Conservation (phyloP, 2,329 filamentous ascomycete species). For the Alternaria sp. region DNA sequence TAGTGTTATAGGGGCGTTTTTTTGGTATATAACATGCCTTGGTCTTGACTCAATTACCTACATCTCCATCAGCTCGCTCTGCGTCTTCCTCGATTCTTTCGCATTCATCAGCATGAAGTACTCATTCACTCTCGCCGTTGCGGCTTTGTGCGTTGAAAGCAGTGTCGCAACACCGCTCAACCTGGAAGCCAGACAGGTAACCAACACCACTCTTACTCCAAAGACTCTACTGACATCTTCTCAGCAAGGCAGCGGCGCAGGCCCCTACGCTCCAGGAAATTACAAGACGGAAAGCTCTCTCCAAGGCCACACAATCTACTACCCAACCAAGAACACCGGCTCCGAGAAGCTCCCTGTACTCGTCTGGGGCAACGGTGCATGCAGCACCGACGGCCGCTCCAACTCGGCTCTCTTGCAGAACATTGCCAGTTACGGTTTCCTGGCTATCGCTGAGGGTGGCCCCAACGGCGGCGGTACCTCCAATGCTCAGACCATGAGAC, state of each 20-base stretch:
- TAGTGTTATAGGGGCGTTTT: neutral
- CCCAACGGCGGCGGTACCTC: conserved; percentile 15
- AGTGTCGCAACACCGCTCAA: neutral
- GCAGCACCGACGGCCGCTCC: conserved; percentile 20
- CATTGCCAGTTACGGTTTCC: conserved; percentile 18
- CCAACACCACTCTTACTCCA: neutral
- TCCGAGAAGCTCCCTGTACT: conserved; percentile 24
- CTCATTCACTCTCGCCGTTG: conserved; percentile 3
- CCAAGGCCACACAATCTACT: conserved; percentile 23
- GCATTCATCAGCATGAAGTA: neutral
- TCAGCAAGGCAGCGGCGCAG: conserved; percentile 1
- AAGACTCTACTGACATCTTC: neutral
- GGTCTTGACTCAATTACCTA: neutral
- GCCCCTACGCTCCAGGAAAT: conserved; percentile 2
- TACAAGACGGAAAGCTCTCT: conserved; percentile 17
- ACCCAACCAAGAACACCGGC: conserved; percentile 9
- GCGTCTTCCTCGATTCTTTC: neutral
- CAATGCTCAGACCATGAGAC: conserved; percentile 14
- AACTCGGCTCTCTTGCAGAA: conserved; percentile 18
- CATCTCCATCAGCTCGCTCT: neutral
- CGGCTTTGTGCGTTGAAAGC: neutral
- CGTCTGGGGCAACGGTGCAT: conserved; percentile 35
- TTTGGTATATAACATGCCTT: neutral
- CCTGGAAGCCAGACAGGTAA: neutral
- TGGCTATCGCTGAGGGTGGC: conserved; percentile 24